phyloP scores from a whole-genome alignment of 306 rosid species.

The Vachellia pachyceras region DNA sequence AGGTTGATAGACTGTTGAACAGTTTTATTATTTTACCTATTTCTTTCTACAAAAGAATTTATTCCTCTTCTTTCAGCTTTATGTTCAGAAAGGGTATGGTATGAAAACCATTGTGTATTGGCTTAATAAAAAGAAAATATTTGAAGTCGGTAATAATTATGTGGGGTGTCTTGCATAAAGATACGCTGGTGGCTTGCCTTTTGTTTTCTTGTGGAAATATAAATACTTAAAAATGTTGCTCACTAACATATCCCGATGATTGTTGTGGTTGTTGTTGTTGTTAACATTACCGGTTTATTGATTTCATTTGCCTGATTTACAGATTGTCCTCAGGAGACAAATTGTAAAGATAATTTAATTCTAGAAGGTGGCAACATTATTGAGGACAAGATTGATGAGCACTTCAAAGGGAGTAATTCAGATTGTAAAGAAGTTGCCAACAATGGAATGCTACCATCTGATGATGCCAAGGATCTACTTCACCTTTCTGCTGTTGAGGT shows the following conservation, averaged over 20 bases:
- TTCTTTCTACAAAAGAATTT: not conserved
- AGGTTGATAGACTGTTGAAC: conserved; percentile 41
- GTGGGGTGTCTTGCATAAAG: not conserved
- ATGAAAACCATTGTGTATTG: not conserved
- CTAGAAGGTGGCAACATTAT: conserved; percentile 33
- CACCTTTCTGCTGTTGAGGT: conserved; percentile 45
- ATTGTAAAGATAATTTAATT: conserved; percentile 32
- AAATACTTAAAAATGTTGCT: conserved; percentile 31
- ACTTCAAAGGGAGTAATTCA: conserved; percentile 30
- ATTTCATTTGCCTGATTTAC: conserved; percentile 34
- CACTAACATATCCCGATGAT: conserved; percentile 11
- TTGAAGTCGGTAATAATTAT: conserved; percentile 22
- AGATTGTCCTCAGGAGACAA: conserved; percentile 49
- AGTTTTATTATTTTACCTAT: not conserved
- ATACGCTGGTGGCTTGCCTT: not conserved
- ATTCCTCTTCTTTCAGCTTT: not conserved
- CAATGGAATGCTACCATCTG: conserved; percentile 34
- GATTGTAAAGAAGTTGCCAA: conserved; percentile 30
- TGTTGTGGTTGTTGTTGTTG: conserved; percentile 18
- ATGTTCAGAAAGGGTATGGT: not conserved
- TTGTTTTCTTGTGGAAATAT: conserved; percentile 12
- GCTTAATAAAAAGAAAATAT: not conserved
- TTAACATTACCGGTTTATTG: conserved; percentile 2
- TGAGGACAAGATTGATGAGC: conserved; percentile 37
- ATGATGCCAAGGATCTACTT: conserved; percentile 30